A percentile compares a stretch with the other conserved stretches of the same genome.
Evolutionary conservation across 345 rosid genomes (phyloP).

Genomic region (Heritiera fomes): DNA sequence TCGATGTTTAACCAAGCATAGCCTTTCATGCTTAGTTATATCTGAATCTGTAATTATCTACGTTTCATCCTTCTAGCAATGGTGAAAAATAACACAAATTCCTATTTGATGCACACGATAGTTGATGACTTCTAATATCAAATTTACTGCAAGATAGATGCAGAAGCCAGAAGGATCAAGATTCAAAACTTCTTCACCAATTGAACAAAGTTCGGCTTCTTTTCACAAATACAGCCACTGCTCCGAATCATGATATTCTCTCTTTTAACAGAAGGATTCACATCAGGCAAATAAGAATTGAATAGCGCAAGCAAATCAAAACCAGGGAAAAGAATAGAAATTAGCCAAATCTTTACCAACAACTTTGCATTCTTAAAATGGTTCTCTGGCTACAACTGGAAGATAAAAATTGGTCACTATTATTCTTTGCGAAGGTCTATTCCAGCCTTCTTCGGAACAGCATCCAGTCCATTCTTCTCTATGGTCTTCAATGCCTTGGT

Average conservation of each 20-base stretch:
- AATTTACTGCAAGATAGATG: neutral
- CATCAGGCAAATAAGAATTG: neutral
- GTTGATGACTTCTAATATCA: neutral
- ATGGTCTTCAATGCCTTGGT: slow-evolving; percentile 80
- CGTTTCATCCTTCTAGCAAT: neutral
- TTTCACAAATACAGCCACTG: neutral
- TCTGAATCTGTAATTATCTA: neutral
- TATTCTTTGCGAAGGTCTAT: slow-evolving; percentile 76
- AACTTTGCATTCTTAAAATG: neutral
- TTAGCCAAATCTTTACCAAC: neutral
- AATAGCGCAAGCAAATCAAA: neutral
- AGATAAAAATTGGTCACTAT: neutral
- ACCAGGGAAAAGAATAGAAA: neutral
- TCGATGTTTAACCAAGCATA: neutral
- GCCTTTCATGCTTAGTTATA: neutral
- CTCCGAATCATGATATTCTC: slow-evolving; percentile 9
- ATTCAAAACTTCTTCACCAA: slow-evolving; percentile 13
- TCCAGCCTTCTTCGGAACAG: slow-evolving; percentile 97
- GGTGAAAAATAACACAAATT: neutral
- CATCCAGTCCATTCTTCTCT: slow-evolving; percentile 94
- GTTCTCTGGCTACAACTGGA: neutral
- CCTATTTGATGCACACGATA: neutral
- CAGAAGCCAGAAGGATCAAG: neutral
- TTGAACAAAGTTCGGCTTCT: neutral
- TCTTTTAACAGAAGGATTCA: neutral